phyloP scores from a whole-genome alignment of 768 basidiomycete species.

The Podaxis sp. region DNA sequence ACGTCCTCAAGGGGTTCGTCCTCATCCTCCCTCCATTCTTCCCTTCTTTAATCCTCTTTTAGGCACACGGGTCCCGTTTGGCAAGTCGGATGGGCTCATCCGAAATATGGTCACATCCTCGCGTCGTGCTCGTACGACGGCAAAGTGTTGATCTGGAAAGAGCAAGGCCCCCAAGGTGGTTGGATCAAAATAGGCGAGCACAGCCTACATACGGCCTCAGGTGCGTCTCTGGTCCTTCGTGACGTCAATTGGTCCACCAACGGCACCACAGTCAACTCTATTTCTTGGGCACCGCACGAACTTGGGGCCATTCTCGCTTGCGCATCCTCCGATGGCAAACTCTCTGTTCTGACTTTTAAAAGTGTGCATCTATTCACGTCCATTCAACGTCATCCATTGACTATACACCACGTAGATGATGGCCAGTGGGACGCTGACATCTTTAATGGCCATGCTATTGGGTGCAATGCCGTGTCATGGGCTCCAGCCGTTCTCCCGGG shows the following conservation, averaged over 20 bases:
- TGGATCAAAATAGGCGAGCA: conserved; percentile 98
- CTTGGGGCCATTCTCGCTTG: conserved; percentile 96
- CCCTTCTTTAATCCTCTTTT: conserved; percentile 5
- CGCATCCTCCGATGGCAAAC: conserved; percentile 94
- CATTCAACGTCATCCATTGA: not conserved
- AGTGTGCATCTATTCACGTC: conserved; percentile 41
- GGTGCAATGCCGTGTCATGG: conserved; percentile 98
- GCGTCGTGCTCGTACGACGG: conserved; percentile 99
- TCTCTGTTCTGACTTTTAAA: conserved; percentile 96
- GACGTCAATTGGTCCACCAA: not conserved
- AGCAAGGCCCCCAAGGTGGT: conserved; percentile 66
- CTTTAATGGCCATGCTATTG: conserved; percentile 94
- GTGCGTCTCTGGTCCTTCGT: conserved; percentile 40
- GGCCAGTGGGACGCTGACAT: conserved; percentile 95
- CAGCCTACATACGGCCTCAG: conserved; percentile 89
- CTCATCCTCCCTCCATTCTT: not conserved
- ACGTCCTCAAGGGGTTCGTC: conserved; percentile 77
- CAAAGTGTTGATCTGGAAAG: conserved; percentile 98
- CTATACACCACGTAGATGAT: conserved; percentile 59
- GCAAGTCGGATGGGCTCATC: conserved; percentile 98
- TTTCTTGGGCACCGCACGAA: conserved; percentile 99
- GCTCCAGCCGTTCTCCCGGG: conserved; percentile 88
- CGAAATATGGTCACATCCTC: conserved; percentile 94
- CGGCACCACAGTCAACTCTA: conserved; percentile 78
- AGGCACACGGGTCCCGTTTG: conserved; percentile 98